Evolutionary conservation across 768 basidiomycete species (phyloP), one percentile per base, ranked within the genome.

Genomic region (Lentinula edodes): DNA sequence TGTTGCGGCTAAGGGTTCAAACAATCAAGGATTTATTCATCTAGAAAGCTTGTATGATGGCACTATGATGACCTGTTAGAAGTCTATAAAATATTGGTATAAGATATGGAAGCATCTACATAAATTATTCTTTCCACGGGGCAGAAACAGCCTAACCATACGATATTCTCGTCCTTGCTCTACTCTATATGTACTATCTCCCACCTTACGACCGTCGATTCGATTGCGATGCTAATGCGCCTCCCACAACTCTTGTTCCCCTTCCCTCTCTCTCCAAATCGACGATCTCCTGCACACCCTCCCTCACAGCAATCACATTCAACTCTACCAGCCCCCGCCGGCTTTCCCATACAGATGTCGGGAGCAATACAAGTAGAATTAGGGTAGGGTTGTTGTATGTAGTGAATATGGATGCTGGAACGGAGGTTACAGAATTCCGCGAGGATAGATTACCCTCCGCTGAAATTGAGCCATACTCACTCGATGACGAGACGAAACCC

Each of bases 221-320:
- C 2, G 43, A 18, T 16, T 16, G 43, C 43, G 5, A 16, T 45
- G 43, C 43, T 12, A 20, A 20, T 48, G n/a, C 46, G 5, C 7
- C 20, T 48, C 46, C 46, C 16, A 23, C 9, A 5, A 48, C 10
- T 48, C 32, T 52, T 8, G 55, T 56, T 9, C 62, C 43, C n/a
- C 62, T 53, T 41, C 55, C 20, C 52, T 42, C 51, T 55, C 42
- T 39, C 15, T 60, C 52, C 16, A 43, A 9, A 54, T 57, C 57
- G 8, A 43, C 39, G 42, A 55, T 57, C 60, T 42, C 20, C 42
- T 42, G 45, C 53, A 43, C 45, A 18, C 32, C 56, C 36, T 23
- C 8, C 13, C 53, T 53, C 61, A 63, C 38, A 36, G 53, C 54
- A 9, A 39, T 52, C 36, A 20, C 52, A 57, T 54, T 34, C 18